Percentiles rank a stretch among this genome's conserved stretches.
phyloP scores from a whole-genome alignment of 768 basidiomycete genomes.

The Russula virescens region DNA sequence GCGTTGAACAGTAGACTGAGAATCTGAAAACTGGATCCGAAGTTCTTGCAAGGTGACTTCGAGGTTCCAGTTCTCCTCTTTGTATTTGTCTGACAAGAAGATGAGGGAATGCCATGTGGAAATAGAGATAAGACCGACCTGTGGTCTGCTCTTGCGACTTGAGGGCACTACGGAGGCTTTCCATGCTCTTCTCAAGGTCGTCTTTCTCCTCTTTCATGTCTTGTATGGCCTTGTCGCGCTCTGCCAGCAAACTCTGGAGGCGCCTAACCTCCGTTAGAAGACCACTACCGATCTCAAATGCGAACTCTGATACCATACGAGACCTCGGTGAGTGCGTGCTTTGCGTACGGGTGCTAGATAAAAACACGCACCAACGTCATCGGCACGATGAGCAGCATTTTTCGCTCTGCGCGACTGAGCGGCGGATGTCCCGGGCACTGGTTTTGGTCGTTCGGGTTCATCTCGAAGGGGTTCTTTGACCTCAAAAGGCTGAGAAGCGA shows the following conservation, averaged over 20 bases:
- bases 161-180: slow-evolving; percentile 67
- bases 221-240: slow-evolving; percentile 89
- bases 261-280: slow-evolving; percentile 87
- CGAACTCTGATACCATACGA: slow-evolving; percentile 63
- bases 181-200: slow-evolving; percentile 73
- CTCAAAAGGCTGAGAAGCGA: slow-evolving; percentile 19
- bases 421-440: slow-evolving; percentile 60
- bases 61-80: slow-evolving; percentile 99
- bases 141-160: slow-evolving; percentile 74
- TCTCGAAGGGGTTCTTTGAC: slow-evolving; percentile 50
- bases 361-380: slow-evolving; percentile 70
- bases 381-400: slow-evolving; percentile 85
- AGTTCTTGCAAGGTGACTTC: slow-evolving; percentile 91
- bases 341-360: neutral
- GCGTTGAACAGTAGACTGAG: slow-evolving; percentile 58
- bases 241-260: slow-evolving; percentile 83
- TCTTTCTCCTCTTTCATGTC: slow-evolving; percentile 92
- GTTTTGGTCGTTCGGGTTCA: slow-evolving; percentile 56
- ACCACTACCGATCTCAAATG: slow-evolving; percentile 94
- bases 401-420: slow-evolving; percentile 85
- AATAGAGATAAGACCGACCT: slow-evolving; percentile 43
- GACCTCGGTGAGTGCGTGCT: neutral
- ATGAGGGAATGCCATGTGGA: neutral
- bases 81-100: slow-evolving; percentile 68
- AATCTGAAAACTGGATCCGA: slow-evolving; percentile 59